These are phyloP conservation scores for Echinochloa phyllopogon DNA, from an alignment of 176 grass and related monocot species.

Conservation along the genomic window DNA sequence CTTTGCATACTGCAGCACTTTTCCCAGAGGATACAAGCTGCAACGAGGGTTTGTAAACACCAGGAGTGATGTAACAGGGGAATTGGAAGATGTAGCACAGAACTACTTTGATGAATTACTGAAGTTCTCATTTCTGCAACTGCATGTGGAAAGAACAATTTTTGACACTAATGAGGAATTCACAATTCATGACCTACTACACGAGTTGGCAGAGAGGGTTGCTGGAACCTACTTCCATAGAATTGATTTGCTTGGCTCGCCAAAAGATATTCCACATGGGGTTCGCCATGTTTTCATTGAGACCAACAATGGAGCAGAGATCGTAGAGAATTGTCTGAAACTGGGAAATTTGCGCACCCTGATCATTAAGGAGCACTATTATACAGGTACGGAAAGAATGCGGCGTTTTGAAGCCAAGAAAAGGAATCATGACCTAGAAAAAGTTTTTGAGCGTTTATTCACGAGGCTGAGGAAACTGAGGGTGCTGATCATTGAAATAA, in stretches of 20 bases:
- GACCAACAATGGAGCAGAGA: not conserved
- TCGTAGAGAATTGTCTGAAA: not conserved
- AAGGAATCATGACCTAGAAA: not conserved
- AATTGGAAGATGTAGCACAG: conserved; percentile 20
- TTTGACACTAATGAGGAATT: not conserved
- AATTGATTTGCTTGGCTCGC: not conserved
- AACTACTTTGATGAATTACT: conserved; percentile 42
- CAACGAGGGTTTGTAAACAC: conserved; percentile 28
- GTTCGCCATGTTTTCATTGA: not conserved
- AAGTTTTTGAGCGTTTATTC: not conserved
- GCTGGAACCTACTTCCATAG: not conserved
- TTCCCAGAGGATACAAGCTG: conserved; percentile 31
- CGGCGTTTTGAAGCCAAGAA: too few species aligned
- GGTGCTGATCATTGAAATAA: not conserved
- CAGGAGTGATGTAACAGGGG: not conserved
- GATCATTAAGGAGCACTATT: too few species aligned
- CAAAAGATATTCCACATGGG: not conserved
- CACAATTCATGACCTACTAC: conserved; percentile 38
- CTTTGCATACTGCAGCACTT: conserved; percentile 42
- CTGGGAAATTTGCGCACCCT: not conserved
- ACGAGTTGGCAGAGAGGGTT: conserved; percentile 35
- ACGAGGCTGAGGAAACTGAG: conserved; percentile 10
- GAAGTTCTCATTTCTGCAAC: conserved; percentile 42
- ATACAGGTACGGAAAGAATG: too few species aligned
- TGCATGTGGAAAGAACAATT: not conserved